These are phyloP conservation scores for Brassica balearica DNA, from an alignment of 441 rosid species.

Conservation along the genomic window DNA sequence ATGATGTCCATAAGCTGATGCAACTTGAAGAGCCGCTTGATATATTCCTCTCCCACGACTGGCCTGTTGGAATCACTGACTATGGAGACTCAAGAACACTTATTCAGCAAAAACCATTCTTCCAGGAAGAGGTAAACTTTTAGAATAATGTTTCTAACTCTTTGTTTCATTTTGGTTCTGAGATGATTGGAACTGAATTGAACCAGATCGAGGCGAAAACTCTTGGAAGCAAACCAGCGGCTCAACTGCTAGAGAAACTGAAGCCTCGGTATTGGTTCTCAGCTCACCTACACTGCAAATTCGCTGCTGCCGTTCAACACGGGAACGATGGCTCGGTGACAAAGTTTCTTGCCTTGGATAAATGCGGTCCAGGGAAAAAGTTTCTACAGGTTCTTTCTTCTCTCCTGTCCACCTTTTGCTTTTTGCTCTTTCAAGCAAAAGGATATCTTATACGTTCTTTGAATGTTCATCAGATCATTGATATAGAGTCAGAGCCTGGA, in stretches of 20 bases:
- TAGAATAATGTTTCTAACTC: background rate
- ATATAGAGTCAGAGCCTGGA: slow-evolving; percentile 80
- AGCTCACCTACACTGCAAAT: slow-evolving; percentile 92
- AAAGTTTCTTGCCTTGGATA: slow-evolving; percentile 92
- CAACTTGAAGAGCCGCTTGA: slow-evolving; percentile 82
- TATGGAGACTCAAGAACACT: slow-evolving; percentile 74
- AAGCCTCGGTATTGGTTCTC: slow-evolving; percentile 92
- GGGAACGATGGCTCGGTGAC: slow-evolving; percentile 69
- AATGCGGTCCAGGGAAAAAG: slow-evolving; percentile 75
- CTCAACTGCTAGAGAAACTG: slow-evolving; percentile 76
- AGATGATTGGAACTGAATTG: background rate
- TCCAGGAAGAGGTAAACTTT: slow-evolving; percentile 68
- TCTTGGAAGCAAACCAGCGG: slow-evolving; percentile 90
- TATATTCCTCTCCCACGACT: slow-evolving; percentile 93
- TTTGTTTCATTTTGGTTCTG: slow-evolving; percentile 15
- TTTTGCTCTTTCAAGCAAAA: slow-evolving; percentile 30
- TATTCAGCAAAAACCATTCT: slow-evolving; percentile 59
- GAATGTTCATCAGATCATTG: slow-evolving; percentile 63
- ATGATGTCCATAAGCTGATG: slow-evolving; percentile 87
- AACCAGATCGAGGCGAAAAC: slow-evolving; percentile 62
- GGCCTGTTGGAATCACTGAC: slow-evolving; percentile 94
- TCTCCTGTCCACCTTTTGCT: slow-evolving; percentile 7
- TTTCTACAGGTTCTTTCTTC: slow-evolving; percentile 66
- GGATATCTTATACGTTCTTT: slow-evolving; percentile 34
- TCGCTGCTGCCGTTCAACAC: slow-evolving; percentile 86